phyloP scores from a whole-genome alignment of 305 asterid genomes.

The Fraxinus velutina region DNA sequence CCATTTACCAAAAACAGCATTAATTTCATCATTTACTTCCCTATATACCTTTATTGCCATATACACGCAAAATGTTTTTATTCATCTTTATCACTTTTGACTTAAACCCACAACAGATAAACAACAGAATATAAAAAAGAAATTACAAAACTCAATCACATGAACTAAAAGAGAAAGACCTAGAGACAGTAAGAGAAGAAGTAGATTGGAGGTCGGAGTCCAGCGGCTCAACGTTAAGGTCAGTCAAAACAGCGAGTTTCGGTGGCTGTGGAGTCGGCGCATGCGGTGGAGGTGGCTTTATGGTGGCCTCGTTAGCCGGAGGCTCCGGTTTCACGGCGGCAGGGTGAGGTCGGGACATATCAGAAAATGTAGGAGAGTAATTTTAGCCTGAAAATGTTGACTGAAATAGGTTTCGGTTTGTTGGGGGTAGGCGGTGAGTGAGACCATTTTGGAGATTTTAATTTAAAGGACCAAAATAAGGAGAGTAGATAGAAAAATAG shows the following conservation, averaged over 20 bases:
- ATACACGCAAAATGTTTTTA: not conserved
- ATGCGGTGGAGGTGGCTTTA: conserved; percentile 26
- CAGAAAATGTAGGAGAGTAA: conserved; percentile 4
- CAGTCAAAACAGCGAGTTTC: conserved; percentile 48
- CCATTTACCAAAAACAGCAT: conserved; percentile 5
- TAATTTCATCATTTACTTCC: not conserved
- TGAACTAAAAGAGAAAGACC: conserved; percentile 25
- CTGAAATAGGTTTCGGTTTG: conserved; percentile 44
- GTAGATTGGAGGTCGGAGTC: conserved; percentile 35
- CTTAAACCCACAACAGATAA: not conserved
- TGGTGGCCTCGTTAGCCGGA: conserved; percentile 34
- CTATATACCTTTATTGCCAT: not conserved
- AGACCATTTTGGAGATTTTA: not conserved
- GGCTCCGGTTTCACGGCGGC: conserved; percentile 24
- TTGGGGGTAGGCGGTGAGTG: conserved; percentile 22
- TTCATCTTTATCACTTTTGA: not conserved
- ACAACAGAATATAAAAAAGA: not conserved
- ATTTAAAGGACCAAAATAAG: not conserved
- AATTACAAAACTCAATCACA: not conserved
- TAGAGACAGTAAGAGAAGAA: conserved; percentile 18
- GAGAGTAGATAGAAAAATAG: not conserved
- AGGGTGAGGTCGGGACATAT: conserved; percentile 35
- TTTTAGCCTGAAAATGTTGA: conserved; percentile 11
- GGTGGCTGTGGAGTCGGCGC: not conserved
- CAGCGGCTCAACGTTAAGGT: conserved; percentile 66